Percentiles rank a stretch among this genome's conserved stretches.
Evolutionary conservation across 805 yeast genomes (phyloP).

Genomic region (Ogataea paradorogensis): DNA sequence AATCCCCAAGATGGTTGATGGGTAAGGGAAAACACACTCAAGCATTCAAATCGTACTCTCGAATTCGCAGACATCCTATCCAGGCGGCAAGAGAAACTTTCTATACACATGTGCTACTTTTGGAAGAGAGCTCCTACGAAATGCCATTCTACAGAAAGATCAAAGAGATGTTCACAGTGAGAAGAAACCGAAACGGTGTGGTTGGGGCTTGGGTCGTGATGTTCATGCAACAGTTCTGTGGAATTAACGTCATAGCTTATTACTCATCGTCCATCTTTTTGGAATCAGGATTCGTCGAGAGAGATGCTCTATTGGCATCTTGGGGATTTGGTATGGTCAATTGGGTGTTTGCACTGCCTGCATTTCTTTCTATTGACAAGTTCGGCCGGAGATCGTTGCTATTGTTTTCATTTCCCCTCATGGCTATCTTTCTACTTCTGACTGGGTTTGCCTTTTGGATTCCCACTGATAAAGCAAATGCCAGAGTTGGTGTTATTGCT

Average conservation of each 20-base stretch:
- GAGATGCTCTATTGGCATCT: conserved; percentile 70
- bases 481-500: conserved; percentile 64
- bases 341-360: conserved; percentile 79
- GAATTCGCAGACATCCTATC: conserved; percentile 49
- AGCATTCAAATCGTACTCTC: conserved; percentile 49
- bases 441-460: conserved; percentile 76
- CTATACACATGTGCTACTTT: conserved; percentile 61
- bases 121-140: conserved; percentile 55
- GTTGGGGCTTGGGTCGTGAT: conserved; percentile 78
- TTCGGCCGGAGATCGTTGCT: conserved; percentile 69
- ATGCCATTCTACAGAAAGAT: conserved; percentile 46
- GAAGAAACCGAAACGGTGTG: conserved; percentile 83
- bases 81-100: conserved; percentile 71
- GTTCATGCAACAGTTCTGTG: conserved; percentile 91
- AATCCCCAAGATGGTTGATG: conserved; percentile 77
- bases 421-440: conserved; percentile 56
- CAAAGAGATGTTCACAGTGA: conserved; percentile 59
- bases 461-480: conserved; percentile 39
- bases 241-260: conserved; percentile 84
- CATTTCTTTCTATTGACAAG: conserved; percentile 73
- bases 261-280: conserved; percentile 76
- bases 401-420: conserved; percentile 58
- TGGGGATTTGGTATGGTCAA: conserved; percentile 85
- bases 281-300: conserved; percentile 60
- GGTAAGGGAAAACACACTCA: conserved; percentile 62